Evolutionary conservation across 208 protist species (phyloP), one percentile per base, ranked within the genome.

Genomic region (Phytomonas serpens): DNA sequence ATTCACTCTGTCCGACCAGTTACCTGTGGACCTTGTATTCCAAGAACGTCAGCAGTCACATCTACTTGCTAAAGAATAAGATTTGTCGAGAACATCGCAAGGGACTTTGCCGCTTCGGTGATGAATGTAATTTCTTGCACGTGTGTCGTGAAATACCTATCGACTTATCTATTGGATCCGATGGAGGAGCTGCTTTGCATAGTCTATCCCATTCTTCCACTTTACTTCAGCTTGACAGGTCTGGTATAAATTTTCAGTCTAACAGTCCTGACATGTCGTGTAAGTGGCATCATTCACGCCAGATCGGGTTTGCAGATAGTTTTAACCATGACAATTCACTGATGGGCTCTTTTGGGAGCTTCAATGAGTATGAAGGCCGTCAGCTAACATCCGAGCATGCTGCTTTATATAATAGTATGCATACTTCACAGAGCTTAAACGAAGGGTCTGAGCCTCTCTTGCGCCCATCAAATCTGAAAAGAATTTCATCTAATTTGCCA

Each of bases 61-160:
- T 95, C 27, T 73, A 75, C 52, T 75, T 86, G 3, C 76, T 83
- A 0, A 76, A 73, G 63, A 74, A 69, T n/a, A 82, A 87, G 61
- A 75, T 96, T 16, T 96, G 91, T 68, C 80, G 88, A 14, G 82
- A 89, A 61, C 91, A 96, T 80, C 76, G 83, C 64, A 83, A 86
- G 38, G 88, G 87, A 0, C 79, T 93, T 37, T 96, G 91, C 77
- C 84, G 87, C 62, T 94, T 94, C 63, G 91, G 88, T 36, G 87
- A 93, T 64, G 88, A 93, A 47, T 96, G 91, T 80, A 84, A 80
- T 38, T 96, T 93, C 66, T 72, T 96, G 40, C 91, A 96, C 70
- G 74, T 93, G 27, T 96, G 91, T 71, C 82, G 88, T 19, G 69
- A 88, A 34, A 80, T 85, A 6, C 63, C 76, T 0, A 65, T 64